Evolutionary conservation across 345 rosid species (phyloP).

Genomic region (Aquilaria malaccensis): DNA sequence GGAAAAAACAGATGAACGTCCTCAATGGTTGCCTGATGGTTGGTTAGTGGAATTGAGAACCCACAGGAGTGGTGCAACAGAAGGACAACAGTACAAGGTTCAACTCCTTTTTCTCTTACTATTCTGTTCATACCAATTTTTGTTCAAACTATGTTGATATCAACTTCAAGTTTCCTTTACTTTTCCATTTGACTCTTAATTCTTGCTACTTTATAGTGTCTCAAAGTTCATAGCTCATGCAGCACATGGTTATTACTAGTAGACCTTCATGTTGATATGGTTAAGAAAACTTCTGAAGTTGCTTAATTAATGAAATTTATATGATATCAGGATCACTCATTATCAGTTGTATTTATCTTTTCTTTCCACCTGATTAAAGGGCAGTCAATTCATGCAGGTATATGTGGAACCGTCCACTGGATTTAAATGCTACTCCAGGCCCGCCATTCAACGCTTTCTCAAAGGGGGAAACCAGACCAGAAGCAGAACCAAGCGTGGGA

Average conservation of each 20-base stretch:
- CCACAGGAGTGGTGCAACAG: constrained; percentile 15
- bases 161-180: background rate
- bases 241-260: too few species aligned
- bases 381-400: constrained; percentile 20
- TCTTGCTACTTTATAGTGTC: background rate
- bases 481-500: constrained; percentile 9
- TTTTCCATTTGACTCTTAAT: background rate
- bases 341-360: constrained; percentile 1
- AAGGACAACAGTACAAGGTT: constrained; percentile 34
- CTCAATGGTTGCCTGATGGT: constrained; percentile 39
- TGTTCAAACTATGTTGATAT: background rate
- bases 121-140: background rate
- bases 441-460: constrained; percentile 30
- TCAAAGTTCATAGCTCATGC: constrained; percentile 3
- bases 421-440: constrained; percentile 33
- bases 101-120: background rate
- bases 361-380: background rate
- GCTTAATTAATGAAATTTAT: background rate
- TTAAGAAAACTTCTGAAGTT: too few species aligned
- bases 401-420: constrained; percentile 27
- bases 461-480: constrained; percentile 10
- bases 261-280: too few species aligned
- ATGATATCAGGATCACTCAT: constrained; percentile 5
- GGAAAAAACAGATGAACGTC: constrained; percentile 11
- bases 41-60: constrained; percentile 25